Evolutionary conservation across 2,329 filamentous ascomycete genomes (phyloP).

Genomic region (Ophiocordyceps camponoti-floridani): DNA sequence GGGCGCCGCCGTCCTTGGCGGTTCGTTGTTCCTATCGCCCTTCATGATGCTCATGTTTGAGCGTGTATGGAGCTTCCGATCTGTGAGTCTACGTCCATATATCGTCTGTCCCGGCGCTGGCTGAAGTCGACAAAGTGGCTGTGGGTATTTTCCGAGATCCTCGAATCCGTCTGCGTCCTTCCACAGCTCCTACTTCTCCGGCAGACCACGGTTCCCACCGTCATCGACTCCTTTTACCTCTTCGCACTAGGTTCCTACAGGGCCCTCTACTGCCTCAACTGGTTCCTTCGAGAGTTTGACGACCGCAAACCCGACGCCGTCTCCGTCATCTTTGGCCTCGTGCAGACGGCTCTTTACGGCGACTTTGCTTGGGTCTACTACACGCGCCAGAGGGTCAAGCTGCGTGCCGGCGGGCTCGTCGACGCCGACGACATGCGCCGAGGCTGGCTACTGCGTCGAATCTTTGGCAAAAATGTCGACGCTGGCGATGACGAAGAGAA

Average conservation of each 20-base stretch:
- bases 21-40: constrained; percentile 50
- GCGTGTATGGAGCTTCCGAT: constrained; percentile 26
- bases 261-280: constrained; percentile 78
- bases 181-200: constrained; percentile 83
- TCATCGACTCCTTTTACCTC: constrained; percentile 94
- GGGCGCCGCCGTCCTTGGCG: constrained; percentile 49
- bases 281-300: constrained; percentile 55
- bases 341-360: constrained; percentile 79
- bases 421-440: constrained; percentile 77
- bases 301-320: constrained; percentile 47
- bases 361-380: constrained; percentile 98
- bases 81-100: constrained; percentile 18
- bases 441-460: constrained; percentile 65
- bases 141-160: constrained; percentile 78
- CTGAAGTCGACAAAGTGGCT: constrained; percentile 36
- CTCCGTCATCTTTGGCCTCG: constrained; percentile 67
- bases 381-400: constrained; percentile 81
- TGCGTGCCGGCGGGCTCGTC: constrained; percentile 69
- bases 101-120: constrained; percentile 2
- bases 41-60: constrained; percentile 55
- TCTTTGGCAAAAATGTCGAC: constrained; percentile 46
- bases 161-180: constrained; percentile 80
- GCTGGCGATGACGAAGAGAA: constrained; percentile 43
- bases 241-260: constrained; percentile 76
- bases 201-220: constrained; percentile 88